These are phyloP conservation scores for Aspergillus pseudotamarii DNA, from an alignment of 2,329 filamentous ascomycete species.

Conservation along the genomic window DNA sequence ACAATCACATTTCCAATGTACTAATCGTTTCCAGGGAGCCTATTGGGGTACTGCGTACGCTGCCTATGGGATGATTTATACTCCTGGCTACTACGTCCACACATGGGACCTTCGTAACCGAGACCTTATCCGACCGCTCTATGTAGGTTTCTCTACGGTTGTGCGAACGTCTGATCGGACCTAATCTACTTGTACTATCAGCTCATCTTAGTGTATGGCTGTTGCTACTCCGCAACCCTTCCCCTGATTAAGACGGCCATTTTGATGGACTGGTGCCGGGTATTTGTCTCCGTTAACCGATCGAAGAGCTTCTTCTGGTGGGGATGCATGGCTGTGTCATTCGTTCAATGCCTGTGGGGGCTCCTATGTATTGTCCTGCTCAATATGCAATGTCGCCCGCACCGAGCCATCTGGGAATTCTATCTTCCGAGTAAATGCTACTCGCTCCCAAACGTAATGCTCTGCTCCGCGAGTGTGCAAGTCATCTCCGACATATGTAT, in stretches of 20 bases:
- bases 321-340: conserved; percentile 34
- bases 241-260: conserved; percentile 47
- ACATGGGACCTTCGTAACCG: conserved; percentile 22
- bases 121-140: conserved; percentile 21
- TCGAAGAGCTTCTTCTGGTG: conserved; percentile 39
- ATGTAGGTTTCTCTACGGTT: conserved; percentile 7
- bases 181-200: not conserved
- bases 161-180: not conserved
- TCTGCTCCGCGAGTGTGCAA: conserved; percentile 37
- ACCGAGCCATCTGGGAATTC: conserved; percentile 39
- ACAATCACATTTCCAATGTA: not conserved
- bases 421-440: conserved; percentile 36
- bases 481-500: conserved; percentile 36
- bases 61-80: conserved; percentile 18
- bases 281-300: conserved; percentile 35
- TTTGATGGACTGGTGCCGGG: conserved; percentile 47
- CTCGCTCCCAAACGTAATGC: conserved; percentile 28
- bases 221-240: conserved; percentile 41
- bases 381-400: conserved; percentile 40
- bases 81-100: conserved; percentile 24
- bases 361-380: conserved; percentile 34
- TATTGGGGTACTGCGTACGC: conserved; percentile 26
- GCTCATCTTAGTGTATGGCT: conserved; percentile 36
- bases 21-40: conserved; percentile 13
- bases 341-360: conserved; percentile 34